Conservation (phyloP, 139 green algal species). For the Coelastrella sp. region DNA sequence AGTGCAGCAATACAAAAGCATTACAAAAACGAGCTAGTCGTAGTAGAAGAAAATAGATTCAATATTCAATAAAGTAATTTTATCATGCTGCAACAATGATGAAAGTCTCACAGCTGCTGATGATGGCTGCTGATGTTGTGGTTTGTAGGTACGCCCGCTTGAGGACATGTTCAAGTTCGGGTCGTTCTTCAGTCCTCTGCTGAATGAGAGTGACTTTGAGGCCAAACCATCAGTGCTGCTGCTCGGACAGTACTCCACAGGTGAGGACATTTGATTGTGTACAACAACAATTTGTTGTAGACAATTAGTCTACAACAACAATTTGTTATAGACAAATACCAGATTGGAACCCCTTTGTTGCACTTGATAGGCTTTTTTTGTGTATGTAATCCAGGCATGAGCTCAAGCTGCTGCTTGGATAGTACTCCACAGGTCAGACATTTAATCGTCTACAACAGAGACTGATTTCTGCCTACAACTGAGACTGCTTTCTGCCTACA, state of each 20-base stretch:
- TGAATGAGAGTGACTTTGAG: slow-evolving; percentile 93
- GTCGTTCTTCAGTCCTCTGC: slow-evolving; percentile 89
- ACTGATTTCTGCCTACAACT: too few relatives aligned
- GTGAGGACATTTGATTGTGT: slow-evolving; percentile 47
- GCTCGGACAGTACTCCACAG: slow-evolving; percentile 97
- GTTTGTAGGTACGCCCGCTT: slow-evolving; percentile 81
- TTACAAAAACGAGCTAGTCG: neutral
- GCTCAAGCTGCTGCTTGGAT: slow-evolving; percentile 96
- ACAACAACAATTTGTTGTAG: too few relatives aligned
- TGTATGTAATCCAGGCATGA: too few relatives aligned
- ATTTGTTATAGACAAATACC: too few relatives aligned
- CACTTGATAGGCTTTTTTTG: too few relatives aligned
- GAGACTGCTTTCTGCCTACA: too few relatives aligned
- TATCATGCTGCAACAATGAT: neutral
- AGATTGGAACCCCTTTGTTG: too few relatives aligned
- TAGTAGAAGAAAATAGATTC: neutral
- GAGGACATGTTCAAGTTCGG: slow-evolving; percentile 95
- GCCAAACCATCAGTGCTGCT: slow-evolving; percentile 97
- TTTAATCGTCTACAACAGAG: neutral
- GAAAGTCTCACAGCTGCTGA: neutral
- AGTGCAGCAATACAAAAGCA: neutral
- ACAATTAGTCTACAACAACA: too few relatives aligned
- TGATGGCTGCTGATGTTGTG: neutral
- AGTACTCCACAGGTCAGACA: slow-evolving; percentile 52
- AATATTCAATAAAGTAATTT: too few relatives aligned